Percentiles rank a stretch among this genome's conserved stretches.
phyloP scores from a whole-genome alignment of 2,329 filamentous ascomycete genomes.

The Curvularia verruculosa region DNA sequence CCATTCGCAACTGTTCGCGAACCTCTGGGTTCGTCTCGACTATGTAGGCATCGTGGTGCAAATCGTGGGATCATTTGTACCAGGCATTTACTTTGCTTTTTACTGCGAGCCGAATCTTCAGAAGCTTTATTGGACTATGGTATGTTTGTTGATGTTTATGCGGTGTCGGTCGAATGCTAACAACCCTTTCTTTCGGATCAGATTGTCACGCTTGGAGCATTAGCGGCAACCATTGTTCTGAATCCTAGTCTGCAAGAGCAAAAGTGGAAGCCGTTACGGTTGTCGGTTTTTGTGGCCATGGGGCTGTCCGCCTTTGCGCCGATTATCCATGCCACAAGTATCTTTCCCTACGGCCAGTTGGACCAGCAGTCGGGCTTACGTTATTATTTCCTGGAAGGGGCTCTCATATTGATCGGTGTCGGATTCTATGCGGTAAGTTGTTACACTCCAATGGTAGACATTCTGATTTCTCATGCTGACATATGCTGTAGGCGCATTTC shows the following conservation, averaged over 20 bases:
- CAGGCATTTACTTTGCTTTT: constrained; percentile 69
- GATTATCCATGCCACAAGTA: constrained; percentile 69
- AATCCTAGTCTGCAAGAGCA: constrained; percentile 83
- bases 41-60: constrained; percentile 89
- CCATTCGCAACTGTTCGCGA: constrained; percentile 75
- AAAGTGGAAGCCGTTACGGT: constrained; percentile 79
- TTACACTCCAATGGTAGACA: constrained; percentile 61
- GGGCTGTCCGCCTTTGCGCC: constrained; percentile 85
- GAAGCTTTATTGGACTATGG: constrained; percentile 50
- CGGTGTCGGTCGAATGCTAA: neutral
- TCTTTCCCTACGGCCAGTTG: constrained; percentile 67
- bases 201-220: constrained; percentile 57
- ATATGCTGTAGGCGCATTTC: constrained; percentile 64
- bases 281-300: constrained; percentile 84
- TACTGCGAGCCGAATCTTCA: constrained; percentile 45
- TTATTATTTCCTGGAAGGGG: constrained; percentile 6
- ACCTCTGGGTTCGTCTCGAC: constrained; percentile 85
- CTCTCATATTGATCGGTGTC: constrained; percentile 67
- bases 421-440: constrained; percentile 74
- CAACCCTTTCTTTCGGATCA: neutral
- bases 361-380: constrained; percentile 66
- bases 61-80: constrained; percentile 86
- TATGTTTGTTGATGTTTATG: constrained; percentile 13
- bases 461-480: constrained; percentile 45
- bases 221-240: constrained; percentile 78